phyloP scores from a whole-genome alignment of 1,139 yeast genomes.

The Suhomyces maxii region DNA sequence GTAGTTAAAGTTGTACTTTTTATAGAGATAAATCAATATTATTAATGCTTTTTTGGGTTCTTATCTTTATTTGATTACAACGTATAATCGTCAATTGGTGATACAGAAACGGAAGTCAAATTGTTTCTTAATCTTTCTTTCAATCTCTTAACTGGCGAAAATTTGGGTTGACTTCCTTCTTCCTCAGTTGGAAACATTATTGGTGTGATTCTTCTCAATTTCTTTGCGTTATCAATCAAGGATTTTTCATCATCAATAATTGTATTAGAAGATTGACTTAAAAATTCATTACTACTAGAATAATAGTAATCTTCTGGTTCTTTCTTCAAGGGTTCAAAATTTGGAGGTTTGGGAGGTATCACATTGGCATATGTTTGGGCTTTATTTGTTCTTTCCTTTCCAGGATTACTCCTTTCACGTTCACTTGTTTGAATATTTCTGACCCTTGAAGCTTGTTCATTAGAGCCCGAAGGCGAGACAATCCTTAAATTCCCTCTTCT shows the following conservation, averaged over 20 bases:
- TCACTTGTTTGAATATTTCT: no score
- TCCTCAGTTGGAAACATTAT: constrained; percentile 39
- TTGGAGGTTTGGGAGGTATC: constrained; percentile 36
- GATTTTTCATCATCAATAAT: constrained; percentile 19
- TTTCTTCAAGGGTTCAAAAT: constrained; percentile 18
- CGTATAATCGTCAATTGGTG: constrained; percentile 6
- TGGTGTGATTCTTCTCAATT: constrained; percentile 38
- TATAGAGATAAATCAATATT: no score
- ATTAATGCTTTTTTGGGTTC: neutral
- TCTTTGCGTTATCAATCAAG: constrained; percentile 40
- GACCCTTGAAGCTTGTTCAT: no score
- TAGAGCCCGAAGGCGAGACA: constrained; percentile 2
- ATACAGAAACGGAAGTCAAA: constrained; percentile 9
- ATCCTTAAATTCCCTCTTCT: neutral
- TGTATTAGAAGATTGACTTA: constrained; percentile 6
- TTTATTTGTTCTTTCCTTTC: neutral
- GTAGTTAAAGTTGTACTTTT: no score
- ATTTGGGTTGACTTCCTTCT: constrained; percentile 27
- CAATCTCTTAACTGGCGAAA: constrained; percentile 35
- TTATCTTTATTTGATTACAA: neutral
- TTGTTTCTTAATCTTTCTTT: constrained; percentile 23
- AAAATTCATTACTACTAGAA: neutral
- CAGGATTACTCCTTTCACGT: no score
- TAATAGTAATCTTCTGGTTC: neutral
- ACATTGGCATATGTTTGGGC: constrained; percentile 6